phyloP scores from a whole-genome alignment of 176 grass and related monocot genomes.

The Raddia guianensis region DNA sequence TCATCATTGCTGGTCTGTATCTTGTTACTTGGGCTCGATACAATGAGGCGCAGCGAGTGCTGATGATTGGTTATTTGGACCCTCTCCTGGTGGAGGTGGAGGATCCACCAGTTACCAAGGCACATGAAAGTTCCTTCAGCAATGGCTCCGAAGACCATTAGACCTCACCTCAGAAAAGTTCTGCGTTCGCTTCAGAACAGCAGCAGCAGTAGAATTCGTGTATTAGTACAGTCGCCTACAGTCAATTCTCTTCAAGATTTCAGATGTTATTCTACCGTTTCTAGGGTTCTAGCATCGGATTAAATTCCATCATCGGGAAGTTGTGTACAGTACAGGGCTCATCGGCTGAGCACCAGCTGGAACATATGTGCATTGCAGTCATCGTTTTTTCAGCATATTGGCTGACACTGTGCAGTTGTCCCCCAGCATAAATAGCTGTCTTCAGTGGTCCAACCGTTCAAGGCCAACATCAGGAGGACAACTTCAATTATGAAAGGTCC shows the following conservation, averaged over 20 bases:
- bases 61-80: slow-evolving; percentile 30
- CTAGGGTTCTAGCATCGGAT: background rate
- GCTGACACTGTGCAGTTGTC: background rate
- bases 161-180: background rate
- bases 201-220: slow-evolving; percentile 3
- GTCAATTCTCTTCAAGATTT: background rate
- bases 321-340: background rate
- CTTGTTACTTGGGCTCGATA: slow-evolving; percentile 83
- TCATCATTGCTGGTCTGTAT: slow-evolving; percentile 87
- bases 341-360: slow-evolving; percentile 15
- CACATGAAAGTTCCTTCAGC: slow-evolving; percentile 46
- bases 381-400: slow-evolving; percentile 1
- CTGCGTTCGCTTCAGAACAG: background rate
- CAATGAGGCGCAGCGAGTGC: slow-evolving; percentile 51
- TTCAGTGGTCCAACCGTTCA: background rate
- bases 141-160: slow-evolving; percentile 56
- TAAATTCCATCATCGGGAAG: slow-evolving; percentile 22
- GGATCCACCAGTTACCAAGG: slow-evolving; percentile 40
- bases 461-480: slow-evolving; percentile 12
- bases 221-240: background rate
- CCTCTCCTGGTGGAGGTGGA: slow-evolving; percentile 59
- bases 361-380: background rate
- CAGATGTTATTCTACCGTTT: background rate
- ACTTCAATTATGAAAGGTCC: slow-evolving; percentile 25
- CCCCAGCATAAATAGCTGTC: slow-evolving; percentile 28